Conservation (phyloP, 2,329 filamentous ascomycete species). For the Aspergillus candidus region DNA sequence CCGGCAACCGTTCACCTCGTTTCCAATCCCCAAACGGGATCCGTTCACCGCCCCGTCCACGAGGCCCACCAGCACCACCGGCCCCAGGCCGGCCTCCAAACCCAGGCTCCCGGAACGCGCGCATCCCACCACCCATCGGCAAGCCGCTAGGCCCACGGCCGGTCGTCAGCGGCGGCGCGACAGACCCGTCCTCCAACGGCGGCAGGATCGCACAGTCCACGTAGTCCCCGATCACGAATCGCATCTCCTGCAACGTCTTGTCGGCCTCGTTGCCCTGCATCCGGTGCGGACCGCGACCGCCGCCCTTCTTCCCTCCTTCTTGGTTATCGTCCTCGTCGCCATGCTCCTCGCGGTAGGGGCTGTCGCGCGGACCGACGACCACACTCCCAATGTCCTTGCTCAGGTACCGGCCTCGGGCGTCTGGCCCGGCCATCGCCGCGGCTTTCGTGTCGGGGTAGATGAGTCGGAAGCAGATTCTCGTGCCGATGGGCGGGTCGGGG, state of each 20-base stretch:
- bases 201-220: slow-evolving; percentile 76
- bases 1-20: slow-evolving; percentile 43
- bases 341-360: slow-evolving; percentile 12
- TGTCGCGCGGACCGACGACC: slow-evolving; percentile 54
- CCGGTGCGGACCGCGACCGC: slow-evolving; percentile 29
- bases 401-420: slow-evolving; percentile 57
- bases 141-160: slow-evolving; percentile 42
- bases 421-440: slow-evolving; percentile 31
- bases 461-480: slow-evolving; percentile 78
- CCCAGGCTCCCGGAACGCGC: slow-evolving; percentile 42
- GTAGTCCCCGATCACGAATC: slow-evolving; percentile 86
- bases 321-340: slow-evolving; percentile 30
- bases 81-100: slow-evolving; percentile 37
- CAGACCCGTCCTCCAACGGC: slow-evolving; percentile 65
- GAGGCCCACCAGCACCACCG: slow-evolving; percentile 37
- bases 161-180: slow-evolving; percentile 56
- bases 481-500: slow-evolving; percentile 69
- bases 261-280: slow-evolving; percentile 55
- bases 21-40: slow-evolving; percentile 46
- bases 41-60: slow-evolving; percentile 38
- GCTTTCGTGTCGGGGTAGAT: slow-evolving; percentile 69
- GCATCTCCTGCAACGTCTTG: slow-evolving; percentile 68
- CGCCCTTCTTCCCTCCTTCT: slow-evolving; percentile 34
- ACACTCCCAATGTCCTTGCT: slow-evolving; percentile 79
- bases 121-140: slow-evolving; percentile 34